Base-by-base conservation (phyloP, 805 yeast species). In the Huiozyma sinensis region DNA sequence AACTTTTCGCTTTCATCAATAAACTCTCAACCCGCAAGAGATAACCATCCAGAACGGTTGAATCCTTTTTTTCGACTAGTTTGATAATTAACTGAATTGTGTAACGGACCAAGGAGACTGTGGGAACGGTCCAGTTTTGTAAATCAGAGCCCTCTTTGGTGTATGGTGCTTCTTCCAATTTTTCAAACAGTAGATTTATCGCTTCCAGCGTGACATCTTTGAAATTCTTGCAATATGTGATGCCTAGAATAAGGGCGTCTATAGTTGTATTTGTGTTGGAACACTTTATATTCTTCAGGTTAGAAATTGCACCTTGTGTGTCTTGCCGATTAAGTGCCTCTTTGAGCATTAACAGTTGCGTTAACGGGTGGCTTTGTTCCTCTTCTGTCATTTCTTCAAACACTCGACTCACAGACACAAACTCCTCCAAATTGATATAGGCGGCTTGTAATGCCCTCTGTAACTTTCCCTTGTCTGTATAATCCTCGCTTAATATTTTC, bases 371-470 rank as follows among this genome's bases (percentile, higher is more conserved):
- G 0, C 38, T 36, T 35, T 53, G 48, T 6, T 61, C 62, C 0
- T 29, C 38, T 0, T 53, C 44, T 13, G 43, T 39, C 66, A 68
- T 61, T 0, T 35, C 8, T 0, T 59, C 43, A 34, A 50, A 61
- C 0, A 58, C 39, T 5, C 44, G 30, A 5, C 55, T 40, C 1
- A 61, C 63, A 5, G 51, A 44, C 1, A 50, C 50, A 42, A 35
- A 47, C 1, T 61, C 39, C 4, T 50, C 53, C 0, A 53, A 33
- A 7, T 56, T 50, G 6, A 66, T 49, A 34, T 57, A 56, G 11
- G 61, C 55, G 17, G 56, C 51, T 36, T 61, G 57, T 27, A 68
- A 50, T 2, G 68, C 67, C 39, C 73, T 55, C 44, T 66, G 61
- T 4, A 70, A 48, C 47, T 68, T 68, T 2, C 62, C 68, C 31